Evolutionary conservation across 1,284 basidiomycete species (phyloP).

Genomic region (Ganoderma leucocontextum): DNA sequence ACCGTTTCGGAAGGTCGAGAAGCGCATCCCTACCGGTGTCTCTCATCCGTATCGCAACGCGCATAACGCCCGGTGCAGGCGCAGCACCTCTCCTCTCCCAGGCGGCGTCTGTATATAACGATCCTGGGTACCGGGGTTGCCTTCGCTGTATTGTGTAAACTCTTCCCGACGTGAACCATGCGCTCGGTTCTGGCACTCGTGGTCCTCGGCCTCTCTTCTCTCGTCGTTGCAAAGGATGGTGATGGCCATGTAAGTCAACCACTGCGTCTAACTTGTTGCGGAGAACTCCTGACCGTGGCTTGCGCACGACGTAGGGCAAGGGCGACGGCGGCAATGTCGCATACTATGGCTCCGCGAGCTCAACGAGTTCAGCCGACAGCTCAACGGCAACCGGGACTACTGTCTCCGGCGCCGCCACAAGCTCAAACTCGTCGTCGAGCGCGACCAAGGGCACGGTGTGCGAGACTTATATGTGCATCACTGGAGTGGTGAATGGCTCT

Average conservation of each 20-base stretch:
- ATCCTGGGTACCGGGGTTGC: slow-evolving; percentile 26
- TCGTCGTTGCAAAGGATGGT: slow-evolving; percentile 22
- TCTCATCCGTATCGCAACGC: slow-evolving; percentile 30
- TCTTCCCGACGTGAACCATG: slow-evolving; percentile 28
- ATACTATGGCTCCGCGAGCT: slow-evolving; percentile 3
- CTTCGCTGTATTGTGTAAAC: slow-evolving; percentile 19
- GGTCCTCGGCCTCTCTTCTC: slow-evolving; percentile 28
- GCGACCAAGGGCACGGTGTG: slow-evolving; percentile 28
- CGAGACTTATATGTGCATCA: slow-evolving; percentile 34
- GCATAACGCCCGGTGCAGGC: slow-evolving; percentile 21
- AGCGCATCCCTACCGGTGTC: slow-evolving; percentile 13
- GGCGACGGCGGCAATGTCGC: slow-evolving; percentile 5
- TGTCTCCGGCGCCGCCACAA: slow-evolving; percentile 9
- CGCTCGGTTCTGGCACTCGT: slow-evolving; percentile 23
- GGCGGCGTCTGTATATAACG: slow-evolving; percentile 31
- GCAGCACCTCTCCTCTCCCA: slow-evolving; percentile 32
- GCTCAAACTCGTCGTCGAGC: slow-evolving; percentile 23
- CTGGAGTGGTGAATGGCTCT: slow-evolving; percentile 37
- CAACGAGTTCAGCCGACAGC: slow-evolving; percentile 5
- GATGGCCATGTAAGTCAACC: slow-evolving; percentile 26
- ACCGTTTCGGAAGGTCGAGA: slow-evolving; percentile 15
- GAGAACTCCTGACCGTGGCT: background rate
- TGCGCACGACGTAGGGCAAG: slow-evolving; percentile 6
- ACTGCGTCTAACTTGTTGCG: background rate
- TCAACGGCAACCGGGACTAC: slow-evolving; percentile 17